A percentile compares a stretch with the other conserved stretches of the same genome.
phyloP scores from a whole-genome alignment of 768 basidiomycete species.

The Tremella yokohamensis region DNA sequence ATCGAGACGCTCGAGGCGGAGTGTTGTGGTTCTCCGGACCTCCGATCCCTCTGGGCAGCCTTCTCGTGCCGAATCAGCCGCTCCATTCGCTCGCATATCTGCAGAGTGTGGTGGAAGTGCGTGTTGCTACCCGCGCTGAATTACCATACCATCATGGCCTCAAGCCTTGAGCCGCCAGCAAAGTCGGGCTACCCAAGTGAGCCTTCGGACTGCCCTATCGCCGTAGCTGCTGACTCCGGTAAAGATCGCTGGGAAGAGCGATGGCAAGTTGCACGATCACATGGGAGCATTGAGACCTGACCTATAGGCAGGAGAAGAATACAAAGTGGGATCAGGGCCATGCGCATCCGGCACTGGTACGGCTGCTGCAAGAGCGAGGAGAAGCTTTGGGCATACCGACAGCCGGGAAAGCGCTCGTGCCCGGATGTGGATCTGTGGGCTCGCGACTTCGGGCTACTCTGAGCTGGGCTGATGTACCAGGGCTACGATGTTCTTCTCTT shows the following conservation, averaged over 20 bases:
- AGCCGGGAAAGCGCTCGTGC: constrained; percentile 28
- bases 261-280: too few species aligned
- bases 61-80: constrained; percentile 45
- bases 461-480: constrained; percentile 16
- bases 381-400: constrained; percentile 23
- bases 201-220: too few species aligned
- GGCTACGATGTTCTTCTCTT: constrained; percentile 44
- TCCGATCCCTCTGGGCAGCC: constrained; percentile 59
- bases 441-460: too few species aligned
- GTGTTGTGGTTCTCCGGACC: constrained; percentile 87
- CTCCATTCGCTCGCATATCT: constrained; percentile 44
- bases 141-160: too few species aligned
- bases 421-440: constrained; percentile 34
- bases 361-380: constrained; percentile 1
- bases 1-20: constrained; percentile 77
- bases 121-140: too few species aligned
- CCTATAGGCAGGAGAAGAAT: too few species aligned
- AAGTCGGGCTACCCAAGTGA: too few species aligned
- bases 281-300: too few species aligned
- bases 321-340: constrained; percentile 33
- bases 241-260: too few species aligned
- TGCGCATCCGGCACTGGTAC: constrained; percentile 22
- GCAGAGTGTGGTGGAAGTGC: constrained; percentile 33
- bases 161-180: too few species aligned
- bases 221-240: too few species aligned